Evolutionary conservation across 768 basidiomycete species (phyloP), one percentile per base, ranked within the genome.

Genomic region (Boletus eberwhitei): DNA sequence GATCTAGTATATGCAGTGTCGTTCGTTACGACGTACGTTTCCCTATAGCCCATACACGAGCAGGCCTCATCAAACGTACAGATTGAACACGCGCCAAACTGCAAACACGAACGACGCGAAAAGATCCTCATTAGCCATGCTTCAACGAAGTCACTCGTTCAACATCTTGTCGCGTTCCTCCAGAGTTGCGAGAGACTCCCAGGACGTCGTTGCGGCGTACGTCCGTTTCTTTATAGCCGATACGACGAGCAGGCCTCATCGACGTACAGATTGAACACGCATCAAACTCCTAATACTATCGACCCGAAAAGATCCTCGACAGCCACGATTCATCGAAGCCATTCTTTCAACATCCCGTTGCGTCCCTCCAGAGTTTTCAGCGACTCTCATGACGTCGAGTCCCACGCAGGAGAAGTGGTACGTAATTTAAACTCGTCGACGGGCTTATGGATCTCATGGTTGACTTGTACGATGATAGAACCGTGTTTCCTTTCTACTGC

Each of bases 1-100:
- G 12, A 34, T 46, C 29, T 51, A 84, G 83, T 85, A n/a, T 84
- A 86, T 57, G 81, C 78, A 0, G 79, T 82, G 47, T 86, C 85
- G 16, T 77, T 84, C 67, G 72, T 87, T 64, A 83, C 29, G 29
- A 8, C n/a, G n/a, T n/a, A n/a, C n/a, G n/a, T n/a, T n/a, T n/a
- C n/a, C n/a, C n/a, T n/a, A n/a, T n/a, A n/a, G n/a, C n/a, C n/a
- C n/a, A n/a, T n/a, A n/a, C n/a, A n/a, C n/a, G n/a, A n/a, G n/a
- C n/a, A n/a, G n/a, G n/a, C n/a, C n/a, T n/a, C n/a, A n/a, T n/a
- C n/a, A n/a, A n/a, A n/a, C n/a, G n/a, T n/a, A n/a, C n/a, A n/a
- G n/a, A n/a, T n/a, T n/a, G n/a, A n/a, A n/a, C n/a, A n/a, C n/a
- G n/a, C n/a, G n/a, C n/a, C n/a, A n/a, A n/a, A n/a, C n/a, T n/a